phyloP scores from a whole-genome alignment of 2,329 filamentous ascomycete species.

The Boeremia exigua region DNA sequence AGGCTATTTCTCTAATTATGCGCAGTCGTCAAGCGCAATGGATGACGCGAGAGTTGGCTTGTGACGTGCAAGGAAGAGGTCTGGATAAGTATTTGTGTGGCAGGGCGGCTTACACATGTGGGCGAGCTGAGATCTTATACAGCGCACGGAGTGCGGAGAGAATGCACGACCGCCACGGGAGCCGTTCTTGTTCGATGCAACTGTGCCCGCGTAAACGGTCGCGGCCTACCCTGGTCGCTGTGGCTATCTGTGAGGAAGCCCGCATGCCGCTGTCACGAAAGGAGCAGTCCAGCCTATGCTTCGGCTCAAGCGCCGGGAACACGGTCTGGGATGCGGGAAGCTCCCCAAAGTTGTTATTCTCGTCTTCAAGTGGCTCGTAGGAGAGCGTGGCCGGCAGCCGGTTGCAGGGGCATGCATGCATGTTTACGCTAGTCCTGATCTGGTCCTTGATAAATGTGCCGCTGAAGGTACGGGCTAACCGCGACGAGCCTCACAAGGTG shows the following conservation, averaged over 20 bases:
- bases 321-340: slow-evolving; percentile 32
- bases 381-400: slow-evolving; percentile 5
- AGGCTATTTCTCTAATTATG: not conserved
- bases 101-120: slow-evolving; percentile 34
- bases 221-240: slow-evolving; percentile 22
- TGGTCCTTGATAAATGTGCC: slow-evolving; percentile 43
- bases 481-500: slow-evolving; percentile 9
- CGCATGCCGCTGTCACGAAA: slow-evolving; percentile 33
- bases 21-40: not conserved
- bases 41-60: not conserved
- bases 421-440: slow-evolving; percentile 33
- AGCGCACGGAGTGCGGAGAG: slow-evolving; percentile 18
- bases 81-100: slow-evolving; percentile 31
- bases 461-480: slow-evolving; percentile 20
- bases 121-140: slow-evolving; percentile 46
- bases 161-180: slow-evolving; percentile 29
- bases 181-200: slow-evolving; percentile 28
- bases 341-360: slow-evolving; percentile 42
- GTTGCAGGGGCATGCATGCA: slow-evolving; percentile 31
- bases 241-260: slow-evolving; percentile 24
- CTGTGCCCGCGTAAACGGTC: slow-evolving; percentile 32
- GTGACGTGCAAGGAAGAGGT: slow-evolving; percentile 10
- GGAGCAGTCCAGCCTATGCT: slow-evolving; percentile 20
- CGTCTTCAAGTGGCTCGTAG: slow-evolving; percentile 37
- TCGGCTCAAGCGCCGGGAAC: slow-evolving; percentile 35